Percentiles rank a stretch among this genome's conserved stretches.
Conservation (phyloP, 768 basidiomycete species). For the Hemileccinum rubropunctum region DNA sequence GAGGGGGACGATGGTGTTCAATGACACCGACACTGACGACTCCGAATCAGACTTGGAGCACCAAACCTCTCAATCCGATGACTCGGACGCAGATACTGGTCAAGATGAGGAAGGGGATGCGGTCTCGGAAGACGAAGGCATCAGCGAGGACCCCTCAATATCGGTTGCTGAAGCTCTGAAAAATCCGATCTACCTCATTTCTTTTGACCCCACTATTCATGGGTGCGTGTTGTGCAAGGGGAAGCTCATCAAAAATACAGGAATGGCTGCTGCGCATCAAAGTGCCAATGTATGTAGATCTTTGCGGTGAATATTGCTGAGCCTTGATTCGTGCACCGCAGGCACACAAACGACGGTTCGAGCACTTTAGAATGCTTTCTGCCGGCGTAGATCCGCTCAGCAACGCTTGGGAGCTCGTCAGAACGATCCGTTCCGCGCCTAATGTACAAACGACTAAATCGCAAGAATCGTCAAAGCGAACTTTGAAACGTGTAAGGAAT, state of each 20-base stretch:
- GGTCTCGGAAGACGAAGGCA: conserved; percentile 23
- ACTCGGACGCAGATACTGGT: conserved; percentile 17
- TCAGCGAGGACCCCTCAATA: conserved; percentile 41
- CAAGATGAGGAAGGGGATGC: conserved; percentile 26
- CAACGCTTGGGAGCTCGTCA: conserved; percentile 47
- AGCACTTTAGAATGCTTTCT: conserved; percentile 46
- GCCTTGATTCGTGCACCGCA: conserved; percentile 22
- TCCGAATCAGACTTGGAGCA: conserved; percentile 47
- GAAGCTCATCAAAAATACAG: conserved; percentile 60
- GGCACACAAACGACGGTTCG: conserved; percentile 64
- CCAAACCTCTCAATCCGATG: conserved; percentile 31
- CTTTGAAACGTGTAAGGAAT: conserved; percentile 56
- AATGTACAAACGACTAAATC: conserved; percentile 3
- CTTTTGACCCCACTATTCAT: conserved; percentile 51
- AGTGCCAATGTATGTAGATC: conserved; percentile 58
- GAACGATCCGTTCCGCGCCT: conserved; percentile 8
- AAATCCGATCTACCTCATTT: conserved; percentile 62
- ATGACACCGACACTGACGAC: conserved; percentile 77
- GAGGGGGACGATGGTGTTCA: conserved; percentile 61
- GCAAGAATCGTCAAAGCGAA: conserved; percentile 51
- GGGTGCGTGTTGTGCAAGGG: conserved; percentile 70
- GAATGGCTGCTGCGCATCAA: conserved; percentile 57
- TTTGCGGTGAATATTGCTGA: neutral
- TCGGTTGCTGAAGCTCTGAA: conserved; percentile 57
- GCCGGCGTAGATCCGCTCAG: conserved; percentile 37